Evolutionary conservation across 345 rosid species (phyloP), one percentile per base, ranked within the genome.

Genomic region (Brassica incana): DNA sequence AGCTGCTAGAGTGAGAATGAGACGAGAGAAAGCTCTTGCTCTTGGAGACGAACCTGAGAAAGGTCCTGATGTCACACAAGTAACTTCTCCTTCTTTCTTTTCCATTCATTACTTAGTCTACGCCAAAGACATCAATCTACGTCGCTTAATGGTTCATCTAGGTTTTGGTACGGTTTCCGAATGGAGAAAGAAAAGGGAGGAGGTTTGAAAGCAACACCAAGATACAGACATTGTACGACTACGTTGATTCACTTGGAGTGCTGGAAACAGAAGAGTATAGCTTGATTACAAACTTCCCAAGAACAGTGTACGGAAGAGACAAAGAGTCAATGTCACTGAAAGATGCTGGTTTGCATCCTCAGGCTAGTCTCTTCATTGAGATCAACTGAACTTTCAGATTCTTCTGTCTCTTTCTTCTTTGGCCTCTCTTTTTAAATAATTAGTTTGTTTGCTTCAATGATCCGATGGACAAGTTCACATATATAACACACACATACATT

Each of bases 321-420:
- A 92, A 89, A 86, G 82, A 81, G 48, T 78, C 87, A 0, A 43
- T 86, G 84, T 79, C 93, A 43, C 72, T 96, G 67, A 89, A 93
- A 82, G 98, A 93, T 43, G 90, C 95, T n/a, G 98, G 99, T 71
- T 86, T 96, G 85, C 93, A 96, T 88, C 99, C 99, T 77, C 98
- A 93, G 84, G 99, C 95, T 70, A 92, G 98, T 84, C 98, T 96
- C 77, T 96, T 93, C 71, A 94, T 96, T 80, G 98, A 96, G 94
- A 81, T 89, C 71, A 88, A 87, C 88, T 89, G 87, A 70, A 0
- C 58, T 27, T 27, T 27, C 35, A 48, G 50, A 68, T 54, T 68
- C 65, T 62, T 63, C 65, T 23, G 23, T 32, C 65, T 71, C 65
- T 15, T 56, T 63, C n/a, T 56, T 27, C 52, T 43, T 70, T 68